Evolutionary conservation across 148 eudicot species (phyloP).

Genomic region (Rhododendron molle): DNA sequence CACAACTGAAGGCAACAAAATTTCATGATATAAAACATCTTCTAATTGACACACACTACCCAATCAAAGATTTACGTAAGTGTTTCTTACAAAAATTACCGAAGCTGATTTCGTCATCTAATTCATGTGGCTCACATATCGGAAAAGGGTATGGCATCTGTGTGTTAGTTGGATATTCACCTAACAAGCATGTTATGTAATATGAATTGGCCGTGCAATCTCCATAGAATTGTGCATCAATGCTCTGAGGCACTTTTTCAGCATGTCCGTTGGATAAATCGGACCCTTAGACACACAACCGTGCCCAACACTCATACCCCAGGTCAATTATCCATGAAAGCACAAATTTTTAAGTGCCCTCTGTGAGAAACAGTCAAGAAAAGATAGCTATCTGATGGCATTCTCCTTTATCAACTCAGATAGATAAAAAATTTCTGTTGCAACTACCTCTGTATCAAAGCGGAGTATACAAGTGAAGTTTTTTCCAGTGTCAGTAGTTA

Average conservation of each 20-base stretch:
- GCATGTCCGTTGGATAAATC: background rate
- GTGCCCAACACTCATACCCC: background rate
- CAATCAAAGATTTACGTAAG: background rate
- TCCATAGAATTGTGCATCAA: background rate
- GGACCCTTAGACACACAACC: background rate
- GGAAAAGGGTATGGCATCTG: background rate
- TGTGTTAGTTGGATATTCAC: background rate
- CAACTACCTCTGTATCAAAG: conserved; percentile 87
- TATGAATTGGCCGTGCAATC: background rate
- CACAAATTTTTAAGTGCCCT: background rate
- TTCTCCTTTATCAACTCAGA: background rate
- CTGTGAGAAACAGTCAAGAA: background rate
- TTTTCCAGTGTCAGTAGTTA: conserved; percentile 76
- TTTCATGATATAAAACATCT: background rate
- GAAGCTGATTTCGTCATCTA: background rate
- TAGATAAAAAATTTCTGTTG: background rate
- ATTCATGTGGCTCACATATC: background rate
- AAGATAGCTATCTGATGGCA: background rate
- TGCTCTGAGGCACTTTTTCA: background rate
- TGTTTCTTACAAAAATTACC: background rate
- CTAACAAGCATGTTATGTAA: background rate
- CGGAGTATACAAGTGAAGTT: conserved; percentile 83
- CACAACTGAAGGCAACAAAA: background rate
- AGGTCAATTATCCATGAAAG: background rate
- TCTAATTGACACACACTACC: background rate